A percentile compares a stretch with the other conserved stretches of the same genome.
Evolutionary conservation across 2,329 filamentous ascomycete genomes (phyloP).

Genomic region (Coniochaeta ligniaria): DNA sequence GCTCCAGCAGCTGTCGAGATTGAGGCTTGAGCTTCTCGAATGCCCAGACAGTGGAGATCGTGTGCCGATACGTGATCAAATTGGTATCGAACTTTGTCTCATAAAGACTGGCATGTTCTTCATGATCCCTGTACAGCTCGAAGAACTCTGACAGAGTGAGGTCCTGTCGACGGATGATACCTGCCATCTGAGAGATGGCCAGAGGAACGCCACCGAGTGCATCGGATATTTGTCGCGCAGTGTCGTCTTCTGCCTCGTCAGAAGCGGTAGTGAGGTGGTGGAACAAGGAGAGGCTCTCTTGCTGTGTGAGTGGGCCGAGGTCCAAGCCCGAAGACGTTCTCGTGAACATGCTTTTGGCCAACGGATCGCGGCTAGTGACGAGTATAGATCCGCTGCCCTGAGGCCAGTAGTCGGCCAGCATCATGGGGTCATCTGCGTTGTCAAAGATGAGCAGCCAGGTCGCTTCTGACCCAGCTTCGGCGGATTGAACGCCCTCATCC

Average conservation of each 20-base stretch:
- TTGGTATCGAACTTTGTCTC: neutral
- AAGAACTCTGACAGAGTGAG: neutral
- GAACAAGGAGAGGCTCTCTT: neutral
- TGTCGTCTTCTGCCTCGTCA: neutral
- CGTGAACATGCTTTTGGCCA: neutral
- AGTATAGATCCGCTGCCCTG: neutral
- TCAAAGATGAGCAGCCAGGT: slow-evolving; percentile 3
- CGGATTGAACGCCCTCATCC: neutral
- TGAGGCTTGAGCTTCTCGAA: neutral
- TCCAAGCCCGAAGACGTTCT: neutral
- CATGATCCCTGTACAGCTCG: neutral
- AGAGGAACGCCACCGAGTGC: neutral
- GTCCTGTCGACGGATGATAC: neutral
- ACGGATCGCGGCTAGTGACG: slow-evolving; percentile 1
- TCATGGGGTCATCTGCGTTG: neutral
- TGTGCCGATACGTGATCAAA: neutral
- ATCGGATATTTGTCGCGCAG: neutral
- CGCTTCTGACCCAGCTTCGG: neutral
- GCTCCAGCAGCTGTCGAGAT: neutral
- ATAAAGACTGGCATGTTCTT: neutral
- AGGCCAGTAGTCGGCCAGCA: neutral
- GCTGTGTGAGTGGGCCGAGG: neutral
- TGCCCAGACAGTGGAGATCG: neutral
- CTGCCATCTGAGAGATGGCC: neutral
- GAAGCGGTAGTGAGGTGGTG: neutral